Percentiles rank a stretch among this genome's conserved stretches.
Evolutionary conservation across 805 yeast genomes (phyloP).

Genomic region (Lachancea cidri): DNA sequence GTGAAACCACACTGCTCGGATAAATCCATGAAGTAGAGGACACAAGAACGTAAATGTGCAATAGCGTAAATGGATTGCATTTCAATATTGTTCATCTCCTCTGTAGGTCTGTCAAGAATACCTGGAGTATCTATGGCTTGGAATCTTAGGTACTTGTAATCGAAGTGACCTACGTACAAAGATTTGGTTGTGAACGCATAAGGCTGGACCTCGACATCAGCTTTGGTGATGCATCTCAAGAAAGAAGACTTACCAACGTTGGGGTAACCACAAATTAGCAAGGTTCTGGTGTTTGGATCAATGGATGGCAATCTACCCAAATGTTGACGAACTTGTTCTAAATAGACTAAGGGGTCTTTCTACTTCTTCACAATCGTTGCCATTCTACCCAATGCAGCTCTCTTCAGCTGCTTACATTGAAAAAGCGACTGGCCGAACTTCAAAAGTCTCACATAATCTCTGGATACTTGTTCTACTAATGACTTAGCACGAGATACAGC

Average conservation of each 20-base stretch:
- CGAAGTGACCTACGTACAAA: conserved; percentile 96
- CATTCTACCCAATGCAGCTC: conserved; percentile 99
- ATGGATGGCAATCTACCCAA: conserved; percentile 96
- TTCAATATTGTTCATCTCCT: conserved; percentile 99
- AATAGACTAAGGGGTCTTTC: conserved; percentile 86
- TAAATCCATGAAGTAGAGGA: conserved; percentile 94
- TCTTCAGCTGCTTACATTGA: conserved; percentile 97
- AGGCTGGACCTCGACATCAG: conserved; percentile 99
- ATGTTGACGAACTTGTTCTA: conserved; percentile 99
- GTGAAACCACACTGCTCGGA: conserved; percentile 99
- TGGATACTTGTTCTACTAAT: conserved; percentile 88
- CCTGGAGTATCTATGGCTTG: conserved; percentile 99
- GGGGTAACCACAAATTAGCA: conserved; percentile 97
- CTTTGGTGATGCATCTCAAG: conserved; percentile 87
- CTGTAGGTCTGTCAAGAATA: conserved; percentile 96
- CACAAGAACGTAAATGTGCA: conserved; percentile 96
- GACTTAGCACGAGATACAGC: conserved; percentile 92
- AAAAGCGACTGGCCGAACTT: conserved; percentile 97
- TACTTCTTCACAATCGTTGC: conserved; percentile 94
- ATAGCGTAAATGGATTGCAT: conserved; percentile 99
- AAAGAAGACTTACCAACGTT: conserved; percentile 98
- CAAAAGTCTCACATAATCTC: conserved; percentile 90
- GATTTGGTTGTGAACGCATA: conserved; percentile 99
- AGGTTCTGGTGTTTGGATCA: conserved; percentile 97
- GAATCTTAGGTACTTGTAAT: conserved; percentile 93